phyloP scores from a whole-genome alignment of 495 filamentous ascomycete species.

The Neurospora tetraspora region DNA sequence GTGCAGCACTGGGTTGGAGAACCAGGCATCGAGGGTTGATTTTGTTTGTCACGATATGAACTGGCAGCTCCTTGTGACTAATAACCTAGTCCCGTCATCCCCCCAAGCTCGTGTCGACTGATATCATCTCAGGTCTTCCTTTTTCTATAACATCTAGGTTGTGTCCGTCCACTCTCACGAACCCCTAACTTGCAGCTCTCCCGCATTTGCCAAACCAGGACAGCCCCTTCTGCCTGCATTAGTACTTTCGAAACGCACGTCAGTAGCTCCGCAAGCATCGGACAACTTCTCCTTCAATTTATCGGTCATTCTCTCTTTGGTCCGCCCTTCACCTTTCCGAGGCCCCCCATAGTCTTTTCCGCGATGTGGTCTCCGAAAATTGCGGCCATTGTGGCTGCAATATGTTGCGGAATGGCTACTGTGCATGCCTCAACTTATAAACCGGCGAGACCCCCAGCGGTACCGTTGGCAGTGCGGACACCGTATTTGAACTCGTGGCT shows the following conservation, averaged over 20 bases:
- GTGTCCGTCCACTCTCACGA: background rate
- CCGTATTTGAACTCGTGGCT: constrained; percentile 25
- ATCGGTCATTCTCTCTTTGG: background rate
- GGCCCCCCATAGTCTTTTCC: background rate
- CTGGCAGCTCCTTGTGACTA: background rate
- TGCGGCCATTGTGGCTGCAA: constrained; percentile 5
- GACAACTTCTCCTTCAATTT: background rate
- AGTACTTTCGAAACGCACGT: background rate
- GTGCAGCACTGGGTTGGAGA: background rate
- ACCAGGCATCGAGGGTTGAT: background rate
- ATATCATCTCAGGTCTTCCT: background rate
- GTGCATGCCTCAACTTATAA: constrained; percentile 8
- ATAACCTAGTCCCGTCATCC: background rate
- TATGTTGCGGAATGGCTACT: background rate
- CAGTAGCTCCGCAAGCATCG: background rate
- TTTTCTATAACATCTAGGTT: background rate
- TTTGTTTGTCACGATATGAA: background rate
- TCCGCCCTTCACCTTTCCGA: background rate
- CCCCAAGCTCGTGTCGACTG: background rate
- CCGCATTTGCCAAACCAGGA: background rate
- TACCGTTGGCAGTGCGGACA: constrained; percentile 19
- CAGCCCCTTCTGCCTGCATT: background rate
- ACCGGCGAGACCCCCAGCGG: constrained; percentile 15
- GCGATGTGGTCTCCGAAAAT: constrained; percentile 6
- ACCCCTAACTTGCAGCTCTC: background rate